Evolutionary conservation across 2,329 filamentous ascomycete genomes (phyloP), one percentile per base, ranked within the genome.

Genomic region (Sporothrix mexicana): DNA sequence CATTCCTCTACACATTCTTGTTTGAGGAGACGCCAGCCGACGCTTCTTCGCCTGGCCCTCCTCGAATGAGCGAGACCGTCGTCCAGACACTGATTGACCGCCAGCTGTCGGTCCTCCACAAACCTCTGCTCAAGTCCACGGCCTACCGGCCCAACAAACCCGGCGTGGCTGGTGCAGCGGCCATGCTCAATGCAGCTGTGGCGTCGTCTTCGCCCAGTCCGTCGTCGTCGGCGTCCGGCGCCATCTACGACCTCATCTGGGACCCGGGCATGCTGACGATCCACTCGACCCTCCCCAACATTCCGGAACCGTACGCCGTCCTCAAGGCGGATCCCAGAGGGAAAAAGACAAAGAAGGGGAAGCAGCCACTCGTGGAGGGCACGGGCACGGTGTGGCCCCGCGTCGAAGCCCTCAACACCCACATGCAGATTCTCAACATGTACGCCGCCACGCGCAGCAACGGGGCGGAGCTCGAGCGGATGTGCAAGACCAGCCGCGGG

Each of bases 1-100:
- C 93, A 0, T 95, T 95, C 80, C 87, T 95, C 66, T 95, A 93
- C 79, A 88, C 91, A 1, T 91, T 96, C 74, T 83, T 96, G 3
- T 95, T 95, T 80, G 82, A 87, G 66, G 82, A 87, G 57, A 85
- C 64, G 91, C 91, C 7, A 85, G 41, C 43, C 13, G 68, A 59
- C n/a, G 41, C 9, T 12, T 41, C 45, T 12, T 17, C 59, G 3
- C 1, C 4, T 36, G 30, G 7, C 6, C 30, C 45, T 17, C 57
- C 25, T 20, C 55, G 59, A 0, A 43, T 47, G 49, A 49, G 36
- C 6, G 64, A 71, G 13, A 62, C 69, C 10, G 36, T 15, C 1
- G 12, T 71, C n/a, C 73, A 76, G 70, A 30, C 49, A 0, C 73
- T 75, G 12, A 61, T 76, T 49, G 12, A 70, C 66, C 70, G 62